Conservation (phyloP, 1,284 basidiomycete species). For the Cutaneotrichosporon curvatum region DNA sequence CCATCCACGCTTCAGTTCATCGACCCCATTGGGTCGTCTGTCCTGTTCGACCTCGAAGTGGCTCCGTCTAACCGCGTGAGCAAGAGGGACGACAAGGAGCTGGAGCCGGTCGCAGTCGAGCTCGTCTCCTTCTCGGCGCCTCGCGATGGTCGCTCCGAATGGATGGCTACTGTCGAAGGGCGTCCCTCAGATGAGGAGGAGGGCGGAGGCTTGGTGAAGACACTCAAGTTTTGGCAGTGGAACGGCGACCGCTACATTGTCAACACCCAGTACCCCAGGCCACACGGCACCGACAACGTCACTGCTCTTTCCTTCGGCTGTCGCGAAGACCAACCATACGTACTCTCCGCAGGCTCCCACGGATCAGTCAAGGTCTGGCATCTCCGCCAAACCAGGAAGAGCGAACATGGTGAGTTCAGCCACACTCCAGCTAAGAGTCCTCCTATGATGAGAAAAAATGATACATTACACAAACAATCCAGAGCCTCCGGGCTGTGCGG, state of each 20-base stretch:
- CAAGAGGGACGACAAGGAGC: constrained; percentile 66
- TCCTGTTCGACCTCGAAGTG: constrained; percentile 83
- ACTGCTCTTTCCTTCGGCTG: constrained; percentile 61
- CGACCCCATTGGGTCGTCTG: constrained; percentile 62
- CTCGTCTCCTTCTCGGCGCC: constrained; percentile 57
- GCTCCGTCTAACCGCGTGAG: constrained; percentile 89
- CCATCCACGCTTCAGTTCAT: constrained; percentile 90
- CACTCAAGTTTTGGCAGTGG: constrained; percentile 79
- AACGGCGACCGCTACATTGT: constrained; percentile 49
- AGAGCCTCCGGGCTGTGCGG: constrained; percentile 34
- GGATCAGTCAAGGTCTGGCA: constrained; percentile 49
- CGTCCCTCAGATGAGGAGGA: constrained; percentile 59
- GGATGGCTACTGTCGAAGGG: constrained; percentile 88
- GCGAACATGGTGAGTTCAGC: constrained; percentile 37
- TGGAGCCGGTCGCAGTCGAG: constrained; percentile 73
- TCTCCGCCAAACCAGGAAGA: constrained; percentile 37
- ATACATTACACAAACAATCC: constrained; percentile 42
- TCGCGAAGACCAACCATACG: constrained; percentile 28
- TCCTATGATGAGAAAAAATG: constrained; percentile 40
- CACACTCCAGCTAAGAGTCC: neutral
- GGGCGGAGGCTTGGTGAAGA: constrained; percentile 56
- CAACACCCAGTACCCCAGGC: constrained; percentile 84
- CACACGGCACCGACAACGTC: constrained; percentile 65
- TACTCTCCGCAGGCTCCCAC: constrained; percentile 44
- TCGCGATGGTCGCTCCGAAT: constrained; percentile 51